Base-by-base conservation (phyloP, 805 yeast genomes). In the Kuraishia piskuri region DNA sequence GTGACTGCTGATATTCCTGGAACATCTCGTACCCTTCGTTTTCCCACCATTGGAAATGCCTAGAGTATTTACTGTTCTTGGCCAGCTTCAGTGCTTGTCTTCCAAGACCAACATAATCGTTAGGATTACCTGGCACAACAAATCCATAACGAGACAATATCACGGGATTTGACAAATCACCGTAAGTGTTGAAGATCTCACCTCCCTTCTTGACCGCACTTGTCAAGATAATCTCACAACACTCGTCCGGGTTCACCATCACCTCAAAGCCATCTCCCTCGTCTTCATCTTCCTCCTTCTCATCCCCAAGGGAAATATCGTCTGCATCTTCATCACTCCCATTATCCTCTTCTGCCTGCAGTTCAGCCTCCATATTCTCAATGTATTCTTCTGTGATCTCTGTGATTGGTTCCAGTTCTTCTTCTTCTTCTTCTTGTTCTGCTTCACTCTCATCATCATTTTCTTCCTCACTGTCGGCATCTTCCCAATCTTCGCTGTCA, bases 141-240 rank as follows among this genome's bases (percentile, higher is more conserved):
- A 91, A 90, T 1, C 97, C 97, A 64, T 90, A 91, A 54, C 88
- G 76, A 14, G 90, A 80, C 14, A 90, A 65, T 46, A 91, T 68
- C 40, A 79, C 76, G 0, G 86, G 73, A 59, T 88, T 89, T 17
- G 84, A 68, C 45, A 85, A 72, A 24, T 83, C 85, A 0, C 97
- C 97, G 61, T 90, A 91, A 0, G 94, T 83, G 68, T 89, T 90
- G 72, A 83, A 88, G 14, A 92, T 62, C 62, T 92, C 97, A 12
- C 72, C 65, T 7, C 81, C 80, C 36, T 68, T 63, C 1, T 60
- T 51, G 0, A 88, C 79, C 1, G 67, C 62, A 14, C 63, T 64
- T 20, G 73, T 70, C 2, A 84, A 61, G 0, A 79, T 73, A 14
- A 90, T 80, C 59, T 90, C 96, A 59, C 96, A 88, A 57, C 90